These are phyloP conservation scores for Myriosclerotinia duriaeana DNA, from an alignment of 2,329 filamentous ascomycete genomes.

Conservation along the genomic window DNA sequence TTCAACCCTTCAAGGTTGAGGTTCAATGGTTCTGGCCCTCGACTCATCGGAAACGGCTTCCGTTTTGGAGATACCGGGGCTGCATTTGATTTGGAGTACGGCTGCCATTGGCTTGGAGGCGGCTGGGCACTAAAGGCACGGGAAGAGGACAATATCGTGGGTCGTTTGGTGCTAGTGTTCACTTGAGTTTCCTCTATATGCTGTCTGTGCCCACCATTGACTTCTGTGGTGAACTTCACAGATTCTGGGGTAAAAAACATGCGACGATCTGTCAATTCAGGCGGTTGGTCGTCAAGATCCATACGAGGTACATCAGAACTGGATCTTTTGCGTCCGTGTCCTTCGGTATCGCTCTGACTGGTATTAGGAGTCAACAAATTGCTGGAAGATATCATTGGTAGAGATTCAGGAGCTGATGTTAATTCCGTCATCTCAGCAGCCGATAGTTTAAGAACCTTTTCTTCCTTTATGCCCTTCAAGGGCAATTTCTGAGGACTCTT, in stretches of 20 bases:
- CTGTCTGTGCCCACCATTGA: slow-evolving; percentile 28
- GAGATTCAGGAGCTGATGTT: slow-evolving; percentile 55
- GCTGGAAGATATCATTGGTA: slow-evolving; percentile 53
- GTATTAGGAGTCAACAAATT: slow-evolving; percentile 31
- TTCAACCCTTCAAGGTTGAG: slow-evolving; percentile 28
- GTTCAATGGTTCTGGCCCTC: slow-evolving; percentile 36
- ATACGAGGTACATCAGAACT: slow-evolving; percentile 28
- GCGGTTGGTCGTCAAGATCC: slow-evolving; percentile 26
- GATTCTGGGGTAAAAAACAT: slow-evolving; percentile 28
- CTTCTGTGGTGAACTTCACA: slow-evolving; percentile 21
- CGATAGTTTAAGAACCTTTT: slow-evolving; percentile 52
- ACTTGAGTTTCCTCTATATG: slow-evolving; percentile 26
- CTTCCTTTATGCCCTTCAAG: slow-evolving; percentile 38
- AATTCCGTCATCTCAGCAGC: slow-evolving; percentile 59
- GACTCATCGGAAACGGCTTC: slow-evolving; percentile 30
- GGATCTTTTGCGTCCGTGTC: slow-evolving; percentile 28
- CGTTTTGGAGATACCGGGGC: slow-evolving; percentile 36
- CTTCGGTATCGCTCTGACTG: slow-evolving; percentile 41
- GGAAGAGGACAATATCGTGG: slow-evolving; percentile 35
- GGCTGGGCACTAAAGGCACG: slow-evolving; percentile 35
- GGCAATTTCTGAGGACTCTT: slow-evolving; percentile 34
- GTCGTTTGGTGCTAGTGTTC: slow-evolving; percentile 29
- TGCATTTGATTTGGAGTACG: slow-evolving; percentile 31
- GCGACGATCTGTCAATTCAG: slow-evolving; percentile 20
- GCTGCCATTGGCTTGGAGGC: slow-evolving; percentile 28